Evolutionary conservation across 352 stramenopile species (phyloP).

Genomic region (Globisporangium uncinulatum): DNA sequence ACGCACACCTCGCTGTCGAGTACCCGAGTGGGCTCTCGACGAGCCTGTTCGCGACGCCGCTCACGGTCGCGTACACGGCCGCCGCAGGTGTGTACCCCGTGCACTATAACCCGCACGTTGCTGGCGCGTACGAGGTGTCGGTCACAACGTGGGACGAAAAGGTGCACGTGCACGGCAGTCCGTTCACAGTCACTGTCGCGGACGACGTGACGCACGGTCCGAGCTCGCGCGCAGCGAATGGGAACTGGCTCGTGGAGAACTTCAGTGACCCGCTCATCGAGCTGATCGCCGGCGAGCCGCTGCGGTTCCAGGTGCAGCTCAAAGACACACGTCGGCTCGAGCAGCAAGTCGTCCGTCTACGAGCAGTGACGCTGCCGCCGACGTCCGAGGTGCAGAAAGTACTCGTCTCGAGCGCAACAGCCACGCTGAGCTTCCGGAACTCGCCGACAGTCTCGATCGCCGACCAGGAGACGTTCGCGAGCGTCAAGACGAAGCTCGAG

Average conservation of each 20-base stretch:
- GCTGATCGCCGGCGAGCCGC: conserved; percentile 39
- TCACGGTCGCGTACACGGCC: conserved; percentile 48
- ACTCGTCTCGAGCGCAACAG: conserved; percentile 22
- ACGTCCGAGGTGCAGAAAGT: conserved; percentile 60
- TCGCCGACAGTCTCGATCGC: conserved; percentile 34
- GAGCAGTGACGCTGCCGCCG: conserved; percentile 40
- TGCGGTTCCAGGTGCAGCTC: conserved; percentile 87
- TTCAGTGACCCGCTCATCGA: conserved; percentile 47
- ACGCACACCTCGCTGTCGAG: conserved; percentile 63
- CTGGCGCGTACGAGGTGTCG: conserved; percentile 85
- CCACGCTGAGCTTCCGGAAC: conserved; percentile 58
- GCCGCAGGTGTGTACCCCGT: conserved; percentile 87
- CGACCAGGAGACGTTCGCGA: conserved; percentile 28
- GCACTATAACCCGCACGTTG: conserved; percentile 87
- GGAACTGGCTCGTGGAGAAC: conserved; percentile 66
- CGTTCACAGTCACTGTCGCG: conserved; percentile 78
- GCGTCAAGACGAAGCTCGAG: conserved; percentile 61
- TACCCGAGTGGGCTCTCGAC: conserved; percentile 37
- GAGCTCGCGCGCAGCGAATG: conserved; percentile 65
- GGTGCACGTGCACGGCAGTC: conserved; percentile 83
- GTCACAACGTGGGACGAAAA: conserved; percentile 68
- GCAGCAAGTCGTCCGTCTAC: conserved; percentile 54
- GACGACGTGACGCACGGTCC: conserved; percentile 67
- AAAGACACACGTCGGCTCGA: conserved; percentile 82
- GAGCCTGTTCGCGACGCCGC: conserved; percentile 38